These are phyloP conservation scores for Fusarium nisikadoi DNA, from an alignment of 2,329 filamentous ascomycete genomes.

Conservation along the genomic window DNA sequence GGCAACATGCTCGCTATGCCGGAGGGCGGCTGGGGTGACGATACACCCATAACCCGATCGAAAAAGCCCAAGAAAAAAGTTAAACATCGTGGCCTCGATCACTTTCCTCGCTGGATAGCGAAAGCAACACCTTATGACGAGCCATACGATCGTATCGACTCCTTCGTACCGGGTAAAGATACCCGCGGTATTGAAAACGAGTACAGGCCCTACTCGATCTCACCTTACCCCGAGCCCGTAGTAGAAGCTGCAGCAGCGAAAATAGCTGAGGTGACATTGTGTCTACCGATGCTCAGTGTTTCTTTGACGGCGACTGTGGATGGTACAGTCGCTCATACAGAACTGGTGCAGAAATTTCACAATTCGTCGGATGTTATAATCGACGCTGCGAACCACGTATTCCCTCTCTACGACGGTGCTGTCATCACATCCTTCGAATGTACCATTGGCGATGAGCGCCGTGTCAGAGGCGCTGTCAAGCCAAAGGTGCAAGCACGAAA, in stretches of 20 bases:
- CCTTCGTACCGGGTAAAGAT: too few relatives aligned
- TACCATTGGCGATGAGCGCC: not conserved
- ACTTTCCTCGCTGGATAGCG: not conserved
- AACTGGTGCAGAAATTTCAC: rapidly evolving
- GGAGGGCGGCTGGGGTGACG: not conserved
- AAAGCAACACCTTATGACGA: not conserved
- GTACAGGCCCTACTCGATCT: not conserved
- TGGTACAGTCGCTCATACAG: not conserved
- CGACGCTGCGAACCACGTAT: rapidly evolving
- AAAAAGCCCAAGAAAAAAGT: not conserved
- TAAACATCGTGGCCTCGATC: rapidly evolving
- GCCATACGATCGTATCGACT: not conserved
- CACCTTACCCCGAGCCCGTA: rapidly evolving
- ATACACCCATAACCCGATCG: not conserved
- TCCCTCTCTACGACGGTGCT: not conserved
- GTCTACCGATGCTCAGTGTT: not conserved
- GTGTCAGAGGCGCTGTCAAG: not conserved
- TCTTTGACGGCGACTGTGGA: not conserved
- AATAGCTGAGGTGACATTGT: not conserved
- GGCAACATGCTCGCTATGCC: rapidly evolving
- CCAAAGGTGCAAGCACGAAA: rapidly evolving
- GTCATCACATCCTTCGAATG: not conserved
- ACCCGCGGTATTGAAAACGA: not conserved
- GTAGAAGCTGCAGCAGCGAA: rapidly evolving
- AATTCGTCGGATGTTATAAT: not conserved